A percentile compares a stretch with the other conserved stretches of the same genome.
Conservation (phyloP, 2,329 filamentous ascomycete species). For the Botryosphaeria agaves region DNA sequence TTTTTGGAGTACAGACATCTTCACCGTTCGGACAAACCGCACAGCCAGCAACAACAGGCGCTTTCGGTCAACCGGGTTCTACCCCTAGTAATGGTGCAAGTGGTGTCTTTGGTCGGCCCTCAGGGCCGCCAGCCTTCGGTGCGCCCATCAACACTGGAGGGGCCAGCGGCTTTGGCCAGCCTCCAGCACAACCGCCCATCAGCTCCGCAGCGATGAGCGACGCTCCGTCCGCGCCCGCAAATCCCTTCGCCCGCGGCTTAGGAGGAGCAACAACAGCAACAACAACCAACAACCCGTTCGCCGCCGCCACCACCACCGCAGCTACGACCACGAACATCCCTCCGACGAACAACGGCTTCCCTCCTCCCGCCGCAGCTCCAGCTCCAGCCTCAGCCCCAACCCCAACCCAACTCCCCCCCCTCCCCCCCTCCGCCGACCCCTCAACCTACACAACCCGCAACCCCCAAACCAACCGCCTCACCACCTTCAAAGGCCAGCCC, state of each 20-base stretch:
- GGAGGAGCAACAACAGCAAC: too few relatives aligned
- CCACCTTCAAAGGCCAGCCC: conserved; percentile 44
- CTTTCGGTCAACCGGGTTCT: conserved; percentile 4
- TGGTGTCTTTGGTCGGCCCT: not conserved
- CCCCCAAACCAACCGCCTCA: conserved; percentile 26
- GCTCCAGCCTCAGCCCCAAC: conserved; percentile 3
- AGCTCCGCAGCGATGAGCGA: too few relatives aligned
- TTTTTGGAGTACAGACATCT: not conserved
- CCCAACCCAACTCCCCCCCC: conserved; percentile 16
- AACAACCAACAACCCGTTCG: too few relatives aligned
- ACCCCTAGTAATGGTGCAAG: conserved; percentile 2
- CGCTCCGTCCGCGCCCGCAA: conserved; percentile 5
- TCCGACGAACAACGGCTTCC: too few relatives aligned
- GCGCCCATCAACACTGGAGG: not conserved
- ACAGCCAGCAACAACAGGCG: conserved; percentile 8
- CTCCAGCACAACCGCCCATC: too few relatives aligned
- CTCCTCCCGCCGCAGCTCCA: conserved; percentile 17
- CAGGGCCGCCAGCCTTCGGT: not conserved
- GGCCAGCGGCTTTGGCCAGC: conserved; percentile 2
- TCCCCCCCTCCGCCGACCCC: conserved; percentile 26
- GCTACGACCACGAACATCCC: conserved; percentile 8
- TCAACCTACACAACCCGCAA: conserved; percentile 27
- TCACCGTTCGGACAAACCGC: conserved; percentile 5
- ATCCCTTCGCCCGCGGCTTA: conserved; percentile 11
- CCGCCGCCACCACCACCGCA: conserved; percentile 3